Evolutionary conservation across 768 basidiomycete genomes (phyloP), one percentile per base, ranked within the genome.

Genomic region (Russula abietina): DNA sequence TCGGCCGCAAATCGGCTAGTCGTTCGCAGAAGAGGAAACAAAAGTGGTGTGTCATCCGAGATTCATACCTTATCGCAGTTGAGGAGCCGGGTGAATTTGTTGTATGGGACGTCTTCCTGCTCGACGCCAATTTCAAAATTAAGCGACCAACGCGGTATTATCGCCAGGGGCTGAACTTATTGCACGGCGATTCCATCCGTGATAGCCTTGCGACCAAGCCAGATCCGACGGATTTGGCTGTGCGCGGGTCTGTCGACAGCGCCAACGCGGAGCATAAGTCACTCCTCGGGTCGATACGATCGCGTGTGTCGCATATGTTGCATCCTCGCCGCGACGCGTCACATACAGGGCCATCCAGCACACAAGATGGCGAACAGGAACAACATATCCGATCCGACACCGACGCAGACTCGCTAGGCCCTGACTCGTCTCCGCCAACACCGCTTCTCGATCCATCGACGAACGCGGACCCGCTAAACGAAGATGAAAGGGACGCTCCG

Each of bases 71-170:
- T 12, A 89, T 97, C 22, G 85, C 87, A 1, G 80, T 93, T 26
- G 84, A 89, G 64, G 93, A 97, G 69, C 88, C 90, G 14, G 93
- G 91, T 63, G 87, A 95, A 90, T 77, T 88, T n/a, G 77, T 76
- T n/a, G 76, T 97, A 43, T 92, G 89, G 84, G 96, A 98, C 62
- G 94, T 98, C 14, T 96, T 99, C 75, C 79, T 98, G 45, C 77
- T 98, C 56, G 96, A 98, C 71, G 75, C 83, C 0, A 88, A 93
- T 70, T 98, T 99, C 71, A 79, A 80, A 56, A 93, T 98, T 58
- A 86, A 93, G 70, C 84, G 91, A n/a, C 96, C 96, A 1, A 88
- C 84, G 70, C 81, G 96, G 39, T 89, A 89, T 67, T 93, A 94
- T 70, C 86, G 94, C 17, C 88, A 91, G 69, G 91, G 92, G 5